Evolutionary conservation across 2,329 filamentous ascomycete genomes (phyloP), one percentile per base, ranked within the genome.

Genomic region (Zymoseptoria passerinii): DNA sequence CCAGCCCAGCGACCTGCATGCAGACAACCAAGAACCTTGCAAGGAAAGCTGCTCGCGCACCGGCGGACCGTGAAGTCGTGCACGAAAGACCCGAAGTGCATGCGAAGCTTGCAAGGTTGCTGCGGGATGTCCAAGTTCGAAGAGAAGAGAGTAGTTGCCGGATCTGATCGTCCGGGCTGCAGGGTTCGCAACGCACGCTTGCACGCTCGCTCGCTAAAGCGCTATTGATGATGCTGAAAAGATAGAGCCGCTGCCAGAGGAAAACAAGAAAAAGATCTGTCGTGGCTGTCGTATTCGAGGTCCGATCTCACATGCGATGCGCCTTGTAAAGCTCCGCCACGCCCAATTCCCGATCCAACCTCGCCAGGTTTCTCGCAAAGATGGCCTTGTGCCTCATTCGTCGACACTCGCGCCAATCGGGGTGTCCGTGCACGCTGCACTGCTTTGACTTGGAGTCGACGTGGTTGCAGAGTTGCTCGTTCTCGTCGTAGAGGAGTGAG

Each of bases 371-470:
- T 13, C 35, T 44, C 35, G 16, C n/a, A 13, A 16, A 44, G 5
- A 44, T 44, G 35, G 35, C 35, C 16, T 5, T 16, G n/a, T 44
- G 35, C 35, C 35, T 44, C 35, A 6, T 44, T 8, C 53, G 55
- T 13, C 63, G 58, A 52, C 63, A 65, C 13, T 50, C 51, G 9
- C 52, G 28, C 63, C 63, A 65, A 54, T 65, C 60, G 4, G 58
- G 49, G 16, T 52, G 40, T 10, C 52, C 52, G 27, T 65, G 63
- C 2, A 28, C 52, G 3, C 28, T 53, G 51, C 63, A 65, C 19
- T 44, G 50, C 29, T 60, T 63, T 7, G 52, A 55, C 28, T 58
- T 61, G 51, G 54, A 58, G 50, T 57, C 55, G 6, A 18, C n/a
- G 48, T 53, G 54, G 3, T 28, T 20, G 28, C 59, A 61, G 18